These are phyloP conservation scores for Leccinum insolens DNA, from an alignment of 1,284 basidiomycete genomes.

Conservation along the genomic window DNA sequence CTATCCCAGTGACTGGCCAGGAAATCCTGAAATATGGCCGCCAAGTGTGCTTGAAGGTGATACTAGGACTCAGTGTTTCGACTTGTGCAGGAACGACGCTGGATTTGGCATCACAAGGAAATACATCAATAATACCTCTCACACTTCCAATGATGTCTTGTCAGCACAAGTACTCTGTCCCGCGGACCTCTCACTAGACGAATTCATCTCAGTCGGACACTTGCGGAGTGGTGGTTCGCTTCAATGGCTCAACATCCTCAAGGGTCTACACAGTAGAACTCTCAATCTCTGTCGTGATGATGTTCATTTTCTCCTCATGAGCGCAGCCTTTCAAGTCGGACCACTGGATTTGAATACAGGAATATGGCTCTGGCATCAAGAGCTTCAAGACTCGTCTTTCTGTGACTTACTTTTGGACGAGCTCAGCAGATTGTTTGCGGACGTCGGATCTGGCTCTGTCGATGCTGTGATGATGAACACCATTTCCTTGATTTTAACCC, in stretches of 20 bases:
- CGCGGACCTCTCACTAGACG: slow-evolving; percentile 40
- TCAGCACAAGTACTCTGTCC: slow-evolving; percentile 43
- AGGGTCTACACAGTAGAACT: slow-evolving; percentile 38
- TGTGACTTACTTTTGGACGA: slow-evolving; percentile 37
- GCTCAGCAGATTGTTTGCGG: slow-evolving; percentile 30
- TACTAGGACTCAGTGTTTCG: too few relatives aligned
- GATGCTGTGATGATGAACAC: slow-evolving; percentile 40
- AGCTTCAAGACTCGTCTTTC: slow-evolving; percentile 36
- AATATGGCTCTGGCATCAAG: slow-evolving; percentile 37
- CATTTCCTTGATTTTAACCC: slow-evolving; percentile 37
- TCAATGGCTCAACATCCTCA: slow-evolving; percentile 43
- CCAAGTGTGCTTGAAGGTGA: too few relatives aligned
- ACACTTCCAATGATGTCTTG: slow-evolving; percentile 46
- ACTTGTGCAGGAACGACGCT: too few relatives aligned
- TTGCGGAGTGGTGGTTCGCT: slow-evolving; percentile 45
- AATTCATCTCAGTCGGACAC: slow-evolving; percentile 44
- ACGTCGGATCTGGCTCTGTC: slow-evolving; percentile 44
- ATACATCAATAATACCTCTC: slow-evolving; percentile 26
- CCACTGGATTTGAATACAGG: slow-evolving; percentile 18
- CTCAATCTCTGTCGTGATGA: slow-evolving; percentile 40
- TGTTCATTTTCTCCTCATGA: slow-evolving; percentile 42
- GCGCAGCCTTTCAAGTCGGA: slow-evolving; percentile 47
- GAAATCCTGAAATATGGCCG: too few relatives aligned
- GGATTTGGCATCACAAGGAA: too few relatives aligned
- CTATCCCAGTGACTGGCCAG: too few relatives aligned